These are phyloP conservation scores for Pulveroboletus frians DNA, from an alignment of 768 basidiomycete genomes.

Conservation along the genomic window DNA sequence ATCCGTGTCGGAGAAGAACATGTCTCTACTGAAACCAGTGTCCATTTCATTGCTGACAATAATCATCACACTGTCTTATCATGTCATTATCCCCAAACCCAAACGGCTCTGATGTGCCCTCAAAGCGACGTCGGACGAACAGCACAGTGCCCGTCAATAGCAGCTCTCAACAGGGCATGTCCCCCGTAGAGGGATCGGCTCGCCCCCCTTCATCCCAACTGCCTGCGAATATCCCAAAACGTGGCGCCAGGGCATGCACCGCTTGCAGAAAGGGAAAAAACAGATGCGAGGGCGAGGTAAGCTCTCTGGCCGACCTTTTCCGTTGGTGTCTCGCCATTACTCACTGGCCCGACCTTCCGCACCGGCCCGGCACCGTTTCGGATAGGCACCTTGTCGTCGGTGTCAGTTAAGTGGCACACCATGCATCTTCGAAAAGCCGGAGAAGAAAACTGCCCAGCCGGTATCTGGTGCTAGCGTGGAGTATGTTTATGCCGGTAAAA, in stretches of 20 bases:
- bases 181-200: slow-evolving; percentile 30
- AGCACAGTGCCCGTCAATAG: slow-evolving; percentile 18
- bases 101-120: slow-evolving; percentile 48
- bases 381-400: slow-evolving; percentile 83
- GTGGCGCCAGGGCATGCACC: slow-evolving; percentile 85
- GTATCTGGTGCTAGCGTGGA: slow-evolving; percentile 66
- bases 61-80: slow-evolving; percentile 12
- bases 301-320: slow-evolving; percentile 31
- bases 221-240: slow-evolving; percentile 73
- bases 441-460: slow-evolving; percentile 69
- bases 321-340: slow-evolving; percentile 40
- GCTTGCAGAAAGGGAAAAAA: slow-evolving; percentile 90
- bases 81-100: slow-evolving; percentile 68
- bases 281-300: slow-evolving; percentile 87
- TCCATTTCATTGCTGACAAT: slow-evolving; percentile 14
- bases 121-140: slow-evolving; percentile 55
- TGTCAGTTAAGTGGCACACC: slow-evolving; percentile 77
- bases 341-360: slow-evolving; percentile 65
- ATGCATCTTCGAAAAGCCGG: slow-evolving; percentile 88
- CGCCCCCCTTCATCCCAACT: slow-evolving; percentile 26
- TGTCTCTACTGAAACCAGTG: too few species aligned
- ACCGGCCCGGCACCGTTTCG: slow-evolving; percentile 62
- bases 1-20: too few species aligned
- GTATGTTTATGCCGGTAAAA: slow-evolving; percentile 39
- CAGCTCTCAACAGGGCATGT: slow-evolving; percentile 20